These are phyloP conservation scores for Lecanicillium sp. DNA, from an alignment of 2,329 filamentous ascomycete genomes.

Conservation along the genomic window DNA sequence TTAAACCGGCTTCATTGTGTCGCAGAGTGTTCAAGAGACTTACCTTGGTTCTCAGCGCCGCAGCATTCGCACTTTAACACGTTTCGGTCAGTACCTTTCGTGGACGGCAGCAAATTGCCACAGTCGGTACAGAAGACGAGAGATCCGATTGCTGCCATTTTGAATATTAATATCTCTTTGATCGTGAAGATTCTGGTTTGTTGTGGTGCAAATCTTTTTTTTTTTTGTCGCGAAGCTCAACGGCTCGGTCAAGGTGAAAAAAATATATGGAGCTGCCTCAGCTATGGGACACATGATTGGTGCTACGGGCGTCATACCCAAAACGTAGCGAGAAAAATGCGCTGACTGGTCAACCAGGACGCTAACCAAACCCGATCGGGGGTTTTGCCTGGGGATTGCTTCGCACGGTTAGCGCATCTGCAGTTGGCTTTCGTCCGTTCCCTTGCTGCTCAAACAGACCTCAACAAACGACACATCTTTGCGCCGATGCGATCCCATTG, in stretches of 20 bases:
- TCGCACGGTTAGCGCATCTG: slow-evolving; percentile 3
- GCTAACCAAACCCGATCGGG: slow-evolving; percentile 14
- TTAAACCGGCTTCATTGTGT: background rate
- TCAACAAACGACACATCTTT: background rate
- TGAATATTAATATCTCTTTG: slow-evolving; percentile 14
- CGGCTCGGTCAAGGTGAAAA: background rate
- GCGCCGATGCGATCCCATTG: slow-evolving; percentile 8
- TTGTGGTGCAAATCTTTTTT: slow-evolving; percentile 5
- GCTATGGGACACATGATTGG: background rate
- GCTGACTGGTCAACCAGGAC: slow-evolving; percentile 12
- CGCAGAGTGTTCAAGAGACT: slow-evolving; percentile 18
- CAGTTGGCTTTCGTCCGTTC: background rate
- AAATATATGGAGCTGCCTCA: background rate
- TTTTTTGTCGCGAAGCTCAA: slow-evolving; percentile 1
- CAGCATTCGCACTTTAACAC: slow-evolving; percentile 80
- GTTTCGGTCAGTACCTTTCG: slow-evolving; percentile 68
- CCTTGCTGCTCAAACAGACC: background rate
- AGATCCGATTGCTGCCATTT: slow-evolving; percentile 85
- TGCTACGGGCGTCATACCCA: background rate
- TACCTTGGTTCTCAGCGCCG: slow-evolving; percentile 78
- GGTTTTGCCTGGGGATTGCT: slow-evolving; percentile 11
- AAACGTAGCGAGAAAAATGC: background rate
- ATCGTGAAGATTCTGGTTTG: slow-evolving; percentile 8
- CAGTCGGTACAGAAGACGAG: slow-evolving; percentile 91
- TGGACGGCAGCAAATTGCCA: slow-evolving; percentile 80